Base-by-base conservation (phyloP, 1,139 yeast species). In the Hyphopichia pseudoburtonii region DNA sequence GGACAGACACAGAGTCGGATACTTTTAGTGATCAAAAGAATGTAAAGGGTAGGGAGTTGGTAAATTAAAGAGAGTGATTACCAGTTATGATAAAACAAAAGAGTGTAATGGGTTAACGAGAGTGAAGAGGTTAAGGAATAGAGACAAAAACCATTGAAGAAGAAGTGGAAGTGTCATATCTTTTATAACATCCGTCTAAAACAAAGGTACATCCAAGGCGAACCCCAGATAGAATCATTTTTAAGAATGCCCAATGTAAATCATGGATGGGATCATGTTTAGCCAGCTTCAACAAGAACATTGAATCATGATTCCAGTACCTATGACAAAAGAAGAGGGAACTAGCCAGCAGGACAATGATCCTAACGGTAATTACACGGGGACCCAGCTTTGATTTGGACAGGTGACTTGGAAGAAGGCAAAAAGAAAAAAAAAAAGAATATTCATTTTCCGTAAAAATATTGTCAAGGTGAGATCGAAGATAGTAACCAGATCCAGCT, bases 41-140 rank as follows among this genome's bases (percentile, higher is more conserved):
- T 24, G 42, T 29, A 35, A 22, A 22, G 29, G 32, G 36, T 37
- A 31, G 31, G 38, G 6, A 23, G 14, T n/a, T n/a, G n/a, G n/a
- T n/a, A 22, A 23, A n/a, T 4, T n/a, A 6, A 11, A 32, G 17
- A 24, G 34, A 32, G 10, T 17, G 34, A 24, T 17, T 24, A 15
- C n/a, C 7, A 25, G 28, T 25, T 25, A 4, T 25, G 28, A 25
- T 19, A 27, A 15, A 27, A 8, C 7, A 16, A 15, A 27, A 17
- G 30, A 26, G 8, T 26, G 21, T 30, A 21, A 21, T 15, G 24
- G 23, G 32, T 21, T 19, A 33, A 16, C 22, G 30, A 22, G 9
- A 17, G 30, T 19, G 11, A 28, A 26, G 5, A 15, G 24, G 11
- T 23, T 29, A 26, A 18, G 17, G 27, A 22, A 22, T 18, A n/a